Conservation (phyloP, 139 green algal species). For the Closterium sp. region DNA sequence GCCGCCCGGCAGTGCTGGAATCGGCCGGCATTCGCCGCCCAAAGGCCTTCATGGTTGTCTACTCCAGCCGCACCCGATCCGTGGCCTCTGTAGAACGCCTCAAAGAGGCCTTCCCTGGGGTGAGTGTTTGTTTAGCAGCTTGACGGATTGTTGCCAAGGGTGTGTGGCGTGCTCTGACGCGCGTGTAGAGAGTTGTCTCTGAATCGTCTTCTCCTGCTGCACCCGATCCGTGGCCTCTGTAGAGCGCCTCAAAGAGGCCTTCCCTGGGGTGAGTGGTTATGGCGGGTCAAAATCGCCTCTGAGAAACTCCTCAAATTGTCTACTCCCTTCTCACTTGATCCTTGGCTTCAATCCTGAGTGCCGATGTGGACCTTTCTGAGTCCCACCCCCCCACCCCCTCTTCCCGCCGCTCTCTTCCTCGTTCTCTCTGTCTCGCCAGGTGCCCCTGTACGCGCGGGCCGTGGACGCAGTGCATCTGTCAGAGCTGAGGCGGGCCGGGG, state of each 20-base stretch:
- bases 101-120: conserved; percentile 51
- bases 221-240: too few relatives aligned
- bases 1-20: conserved; percentile 67
- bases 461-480: conserved; percentile 73
- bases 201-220: neutral
- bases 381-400: neutral
- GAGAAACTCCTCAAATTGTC: too few relatives aligned
- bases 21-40: conserved; percentile 74
- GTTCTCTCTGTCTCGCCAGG: conserved; percentile 44
- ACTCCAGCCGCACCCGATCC: conserved; percentile 57
- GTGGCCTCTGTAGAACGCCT: conserved; percentile 68
- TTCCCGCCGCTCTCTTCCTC: too few relatives aligned
- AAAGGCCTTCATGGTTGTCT: conserved; percentile 71
- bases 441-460: conserved; percentile 79
- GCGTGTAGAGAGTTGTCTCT: too few relatives aligned
- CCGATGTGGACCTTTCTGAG: neutral
- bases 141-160: too few relatives aligned
- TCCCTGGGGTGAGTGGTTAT: too few relatives aligned
- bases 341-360: neutral
- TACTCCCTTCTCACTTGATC: too few relatives aligned
- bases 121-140: neutral
- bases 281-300: too few relatives aligned
- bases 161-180: too few relatives aligned
- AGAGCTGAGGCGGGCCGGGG: conserved; percentile 78
- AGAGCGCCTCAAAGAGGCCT: too few relatives aligned